phyloP scores from a whole-genome alignment of 768 basidiomycete species.

The Boletus rubroflammeus region DNA sequence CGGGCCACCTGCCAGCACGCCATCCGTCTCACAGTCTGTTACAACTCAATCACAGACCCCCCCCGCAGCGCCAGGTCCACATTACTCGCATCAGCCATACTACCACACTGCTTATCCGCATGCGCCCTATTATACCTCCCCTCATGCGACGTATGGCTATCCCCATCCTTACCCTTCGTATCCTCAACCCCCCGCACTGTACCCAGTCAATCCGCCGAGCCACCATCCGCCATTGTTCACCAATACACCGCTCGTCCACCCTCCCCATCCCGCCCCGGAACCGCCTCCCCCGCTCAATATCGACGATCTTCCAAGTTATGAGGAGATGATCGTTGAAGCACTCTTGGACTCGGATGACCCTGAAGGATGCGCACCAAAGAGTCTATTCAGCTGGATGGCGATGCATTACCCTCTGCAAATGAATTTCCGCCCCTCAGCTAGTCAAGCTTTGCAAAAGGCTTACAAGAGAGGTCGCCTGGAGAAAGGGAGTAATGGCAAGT shows the following conservation, averaged over 20 bases:
- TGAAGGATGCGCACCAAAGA: constrained; percentile 81
- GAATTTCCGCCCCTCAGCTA: constrained; percentile 88
- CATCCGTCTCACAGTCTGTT: constrained; percentile 17
- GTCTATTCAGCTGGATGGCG: constrained; percentile 82
- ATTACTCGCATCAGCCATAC: constrained; percentile 56
- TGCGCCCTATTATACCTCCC: constrained; percentile 58
- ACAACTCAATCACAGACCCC: constrained; percentile 19
- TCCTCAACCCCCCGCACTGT: constrained; percentile 32
- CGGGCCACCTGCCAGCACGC: constrained; percentile 17
- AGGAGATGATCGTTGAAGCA: constrained; percentile 89
- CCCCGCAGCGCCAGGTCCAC: constrained; percentile 25
- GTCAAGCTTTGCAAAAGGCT: constrained; percentile 86
- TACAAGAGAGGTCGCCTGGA: constrained; percentile 77
- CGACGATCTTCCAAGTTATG: constrained; percentile 79
- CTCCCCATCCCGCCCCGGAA: constrained; percentile 31
- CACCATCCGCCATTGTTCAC: constrained; percentile 34
- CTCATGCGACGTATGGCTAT: constrained; percentile 37
- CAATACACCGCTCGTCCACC: constrained; percentile 34
- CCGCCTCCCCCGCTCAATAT: constrained; percentile 21
- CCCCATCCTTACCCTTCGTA: constrained; percentile 35
- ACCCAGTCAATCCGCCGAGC: constrained; percentile 27
- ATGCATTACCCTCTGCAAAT: constrained; percentile 75
- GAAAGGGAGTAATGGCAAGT: constrained; percentile 70
- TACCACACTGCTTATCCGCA: constrained; percentile 61
- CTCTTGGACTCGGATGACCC: constrained; percentile 60